Conservation (phyloP, 495 filamentous ascomycete species). For the Penicillium manginii region DNA sequence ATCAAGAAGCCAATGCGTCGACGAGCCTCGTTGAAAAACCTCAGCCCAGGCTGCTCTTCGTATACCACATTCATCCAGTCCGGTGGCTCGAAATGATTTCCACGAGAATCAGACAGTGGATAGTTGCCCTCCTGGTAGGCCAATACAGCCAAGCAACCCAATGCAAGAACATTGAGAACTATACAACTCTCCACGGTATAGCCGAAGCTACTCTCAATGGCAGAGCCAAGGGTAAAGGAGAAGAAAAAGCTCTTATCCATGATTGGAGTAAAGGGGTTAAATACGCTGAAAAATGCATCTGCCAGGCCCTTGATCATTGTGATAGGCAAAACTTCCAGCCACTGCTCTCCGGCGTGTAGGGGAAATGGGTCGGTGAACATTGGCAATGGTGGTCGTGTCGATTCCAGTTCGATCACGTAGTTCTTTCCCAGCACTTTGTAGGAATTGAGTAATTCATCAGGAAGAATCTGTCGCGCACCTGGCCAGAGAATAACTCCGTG, state of each 20-base stretch:
- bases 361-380: slow-evolving; percentile 49
- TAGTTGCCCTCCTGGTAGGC: slow-evolving; percentile 51
- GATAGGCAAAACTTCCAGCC: slow-evolving; percentile 46
- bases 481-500: slow-evolving; percentile 54
- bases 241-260: slow-evolving; percentile 54
- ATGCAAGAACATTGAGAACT: slow-evolving; percentile 47
- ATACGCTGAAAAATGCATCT: slow-evolving; percentile 49
- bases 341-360: slow-evolving; percentile 40
- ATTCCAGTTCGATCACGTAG: slow-evolving; percentile 51
- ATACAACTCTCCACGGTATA: slow-evolving; percentile 51
- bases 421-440: slow-evolving; percentile 48
- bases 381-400: slow-evolving; percentile 40
- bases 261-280: slow-evolving; percentile 51
- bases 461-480: slow-evolving; percentile 43
- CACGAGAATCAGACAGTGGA: slow-evolving; percentile 41
- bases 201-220: slow-evolving; percentile 47
- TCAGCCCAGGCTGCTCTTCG: slow-evolving; percentile 46
- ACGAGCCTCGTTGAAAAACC: slow-evolving; percentile 52
- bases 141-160: slow-evolving; percentile 48
- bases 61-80: slow-evolving; percentile 49
- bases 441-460: slow-evolving; percentile 37
- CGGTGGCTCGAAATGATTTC: slow-evolving; percentile 44
- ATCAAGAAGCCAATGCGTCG: slow-evolving; percentile 53
- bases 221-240: slow-evolving; percentile 46
- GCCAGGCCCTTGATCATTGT: slow-evolving; percentile 48